Evolutionary conservation across 2,329 filamentous ascomycete genomes (phyloP).

Genomic region (Venturia carpophila): DNA sequence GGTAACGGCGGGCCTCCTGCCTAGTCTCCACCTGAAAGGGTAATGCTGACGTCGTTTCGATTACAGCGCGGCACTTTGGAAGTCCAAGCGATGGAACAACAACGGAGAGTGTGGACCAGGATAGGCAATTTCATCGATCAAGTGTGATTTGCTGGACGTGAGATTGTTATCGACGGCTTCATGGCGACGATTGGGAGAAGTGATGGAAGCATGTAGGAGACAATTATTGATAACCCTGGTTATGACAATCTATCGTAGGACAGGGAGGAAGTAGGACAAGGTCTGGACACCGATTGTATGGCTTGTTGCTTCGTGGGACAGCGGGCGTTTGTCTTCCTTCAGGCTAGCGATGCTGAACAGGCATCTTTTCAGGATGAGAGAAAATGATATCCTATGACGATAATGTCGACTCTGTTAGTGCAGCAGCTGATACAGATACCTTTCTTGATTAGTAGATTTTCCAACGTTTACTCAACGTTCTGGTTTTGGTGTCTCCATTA

Average conservation of each 20-base stretch:
- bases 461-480: too few species aligned
- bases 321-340: neutral
- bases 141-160: neutral
- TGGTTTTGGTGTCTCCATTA: too few species aligned
- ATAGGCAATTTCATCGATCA: neutral
- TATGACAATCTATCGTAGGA: neutral
- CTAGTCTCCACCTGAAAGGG: neutral
- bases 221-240: neutral
- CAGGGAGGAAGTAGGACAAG: neutral
- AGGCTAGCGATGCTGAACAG: neutral
- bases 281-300: slow-evolving; percentile 2
- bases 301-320: neutral
- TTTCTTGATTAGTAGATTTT: too few species aligned
- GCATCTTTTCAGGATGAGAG: neutral
- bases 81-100: neutral
- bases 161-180: neutral
- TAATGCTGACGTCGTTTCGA: neutral
- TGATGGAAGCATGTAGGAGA: too few species aligned
- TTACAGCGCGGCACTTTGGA: neutral
- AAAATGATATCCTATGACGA: neutral
- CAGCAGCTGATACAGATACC: too few species aligned
- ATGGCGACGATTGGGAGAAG: neutral
- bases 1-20: slow-evolving; percentile 4
- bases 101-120: neutral
- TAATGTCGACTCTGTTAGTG: neutral